Percentiles rank a stretch among this genome's conserved stretches.
Evolutionary conservation across 306 rosid genomes (phyloP).

Genomic region (Ammopiptanthus mongolicus): DNA sequence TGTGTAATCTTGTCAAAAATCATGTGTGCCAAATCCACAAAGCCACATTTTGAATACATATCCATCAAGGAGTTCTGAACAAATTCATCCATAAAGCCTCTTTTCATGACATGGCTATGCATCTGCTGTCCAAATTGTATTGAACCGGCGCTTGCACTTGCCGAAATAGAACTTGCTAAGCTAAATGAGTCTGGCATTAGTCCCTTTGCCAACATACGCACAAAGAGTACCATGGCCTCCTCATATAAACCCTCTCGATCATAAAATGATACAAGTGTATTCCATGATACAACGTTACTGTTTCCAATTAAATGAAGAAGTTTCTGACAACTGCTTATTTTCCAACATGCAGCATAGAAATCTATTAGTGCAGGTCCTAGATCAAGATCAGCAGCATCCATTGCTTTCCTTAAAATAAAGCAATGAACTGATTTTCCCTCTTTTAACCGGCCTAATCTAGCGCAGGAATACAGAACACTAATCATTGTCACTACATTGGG

Average conservation of each 20-base stretch:
- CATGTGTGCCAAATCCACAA: slow-evolving; percentile 45
- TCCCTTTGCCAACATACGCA: slow-evolving; percentile 46
- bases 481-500: slow-evolving; percentile 63
- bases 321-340: slow-evolving; percentile 36
- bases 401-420: slow-evolving; percentile 51
- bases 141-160: slow-evolving; percentile 56
- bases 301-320: slow-evolving; percentile 48
- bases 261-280: slow-evolving; percentile 57
- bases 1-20: slow-evolving; percentile 43
- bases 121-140: slow-evolving; percentile 67
- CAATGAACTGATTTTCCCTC: slow-evolving; percentile 79
- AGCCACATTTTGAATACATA: slow-evolving; percentile 86
- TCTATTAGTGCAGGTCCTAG: slow-evolving; percentile 60
- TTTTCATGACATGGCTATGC: slow-evolving; percentile 63
- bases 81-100: slow-evolving; percentile 58
- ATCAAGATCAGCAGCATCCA: slow-evolving; percentile 47
- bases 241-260: slow-evolving; percentile 47
- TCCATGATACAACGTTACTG: slow-evolving; percentile 54
- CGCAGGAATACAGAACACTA: slow-evolving; percentile 52
- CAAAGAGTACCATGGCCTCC: slow-evolving; percentile 55
- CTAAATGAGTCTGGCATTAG: slow-evolving; percentile 71
- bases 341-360: slow-evolving; percentile 60
- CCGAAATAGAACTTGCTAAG: slow-evolving; percentile 79
- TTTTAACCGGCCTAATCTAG: slow-evolving; percentile 57
- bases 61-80: slow-evolving; percentile 78